Percentiles rank a stretch among this genome's conserved stretches.
Evolutionary conservation across 331 rosid genomes (phyloP).

Genomic region (Pyracantha coccinea): DNA sequence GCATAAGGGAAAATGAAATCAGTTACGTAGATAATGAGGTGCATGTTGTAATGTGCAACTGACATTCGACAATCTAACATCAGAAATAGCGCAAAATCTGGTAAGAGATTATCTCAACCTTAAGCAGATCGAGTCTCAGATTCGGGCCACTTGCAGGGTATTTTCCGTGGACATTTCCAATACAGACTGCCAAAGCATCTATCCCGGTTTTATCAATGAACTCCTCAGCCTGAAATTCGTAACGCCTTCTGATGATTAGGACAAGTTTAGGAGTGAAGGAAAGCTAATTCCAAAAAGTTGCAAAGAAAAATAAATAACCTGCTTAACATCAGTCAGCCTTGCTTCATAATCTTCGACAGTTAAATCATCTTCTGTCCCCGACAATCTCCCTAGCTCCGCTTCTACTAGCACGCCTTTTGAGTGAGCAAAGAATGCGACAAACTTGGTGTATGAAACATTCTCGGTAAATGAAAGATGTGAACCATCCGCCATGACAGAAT

Average conservation of each 20-base stretch:
- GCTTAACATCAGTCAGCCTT: constrained; percentile 63
- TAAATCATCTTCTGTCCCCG: constrained; percentile 93
- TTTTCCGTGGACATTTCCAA: constrained; percentile 89
- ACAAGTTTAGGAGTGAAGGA: constrained; percentile 4
- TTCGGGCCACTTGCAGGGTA: constrained; percentile 90
- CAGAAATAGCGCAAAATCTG: background rate
- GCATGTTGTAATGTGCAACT: background rate
- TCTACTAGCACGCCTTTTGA: constrained; percentile 73
- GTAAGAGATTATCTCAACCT: constrained; percentile 31
- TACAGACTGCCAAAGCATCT: constrained; percentile 98
- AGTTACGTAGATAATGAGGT: constrained; percentile 4
- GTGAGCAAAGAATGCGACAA: constrained; percentile 64
- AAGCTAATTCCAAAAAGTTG: background rate
- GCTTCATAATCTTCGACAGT: constrained; percentile 94
- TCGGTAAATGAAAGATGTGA: constrained; percentile 80
- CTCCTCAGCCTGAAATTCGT: constrained; percentile 67
- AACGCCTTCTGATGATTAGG: constrained; percentile 8
- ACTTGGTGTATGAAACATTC: constrained; percentile 65
- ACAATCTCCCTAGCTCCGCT: constrained; percentile 90
- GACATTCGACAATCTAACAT: background rate
- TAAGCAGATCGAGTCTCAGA: constrained; percentile 79
- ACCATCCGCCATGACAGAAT: constrained; percentile 91
- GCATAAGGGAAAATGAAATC: constrained; percentile 13
- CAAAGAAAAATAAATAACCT: constrained; percentile 38
- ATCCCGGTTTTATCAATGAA: constrained; percentile 79